phyloP scores from a whole-genome alignment of 2,329 filamentous ascomycete genomes.

The Stylonectria norvegica region DNA sequence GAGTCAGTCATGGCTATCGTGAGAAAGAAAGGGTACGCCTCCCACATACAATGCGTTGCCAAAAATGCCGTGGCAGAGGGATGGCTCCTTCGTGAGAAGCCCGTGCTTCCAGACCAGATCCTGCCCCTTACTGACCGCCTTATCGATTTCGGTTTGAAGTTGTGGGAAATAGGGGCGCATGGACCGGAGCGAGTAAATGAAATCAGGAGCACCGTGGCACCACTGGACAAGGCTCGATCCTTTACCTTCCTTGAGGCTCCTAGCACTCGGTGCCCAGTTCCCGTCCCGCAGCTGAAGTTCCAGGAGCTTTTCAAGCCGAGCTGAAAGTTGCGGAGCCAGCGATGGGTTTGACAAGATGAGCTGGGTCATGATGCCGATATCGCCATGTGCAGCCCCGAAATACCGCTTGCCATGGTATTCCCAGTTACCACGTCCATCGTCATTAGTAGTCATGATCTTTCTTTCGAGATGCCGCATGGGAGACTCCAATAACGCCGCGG shows the following conservation, averaged over 20 bases:
- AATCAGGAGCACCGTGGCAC: slow-evolving; percentile 65
- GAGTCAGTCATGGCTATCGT: slow-evolving; percentile 11
- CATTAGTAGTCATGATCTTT: slow-evolving; percentile 52
- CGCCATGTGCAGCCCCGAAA: slow-evolving; percentile 64
- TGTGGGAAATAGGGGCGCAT: slow-evolving; percentile 55
- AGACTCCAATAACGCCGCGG: slow-evolving; percentile 46
- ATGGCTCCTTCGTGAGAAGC: slow-evolving; percentile 60
- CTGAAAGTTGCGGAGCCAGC: slow-evolving; percentile 51
- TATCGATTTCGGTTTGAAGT: slow-evolving; percentile 50
- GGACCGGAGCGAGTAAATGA: slow-evolving; percentile 55
- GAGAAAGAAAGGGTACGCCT: slow-evolving; percentile 35
- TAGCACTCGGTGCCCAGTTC: slow-evolving; percentile 59
- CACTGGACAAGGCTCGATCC: slow-evolving; percentile 56
- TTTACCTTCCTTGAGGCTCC: slow-evolving; percentile 37
- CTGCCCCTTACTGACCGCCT: slow-evolving; percentile 48
- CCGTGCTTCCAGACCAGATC: slow-evolving; percentile 55
- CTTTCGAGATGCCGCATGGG: slow-evolving; percentile 56
- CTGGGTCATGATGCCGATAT: slow-evolving; percentile 69
- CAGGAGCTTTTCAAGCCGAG: slow-evolving; percentile 52
- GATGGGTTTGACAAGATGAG: slow-evolving; percentile 56
- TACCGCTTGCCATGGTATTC: slow-evolving; percentile 61
- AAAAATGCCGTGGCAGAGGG: slow-evolving; percentile 62
- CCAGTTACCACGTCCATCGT: slow-evolving; percentile 49
- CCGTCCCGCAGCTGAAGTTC: slow-evolving; percentile 58
- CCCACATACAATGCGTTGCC: slow-evolving; percentile 60